A percentile compares a stretch with the other conserved stretches of the same genome.
Evolutionary conservation across 1,139 yeast species (phyloP).

Genomic region (Yamadazyma kanchanaburiensis): DNA sequence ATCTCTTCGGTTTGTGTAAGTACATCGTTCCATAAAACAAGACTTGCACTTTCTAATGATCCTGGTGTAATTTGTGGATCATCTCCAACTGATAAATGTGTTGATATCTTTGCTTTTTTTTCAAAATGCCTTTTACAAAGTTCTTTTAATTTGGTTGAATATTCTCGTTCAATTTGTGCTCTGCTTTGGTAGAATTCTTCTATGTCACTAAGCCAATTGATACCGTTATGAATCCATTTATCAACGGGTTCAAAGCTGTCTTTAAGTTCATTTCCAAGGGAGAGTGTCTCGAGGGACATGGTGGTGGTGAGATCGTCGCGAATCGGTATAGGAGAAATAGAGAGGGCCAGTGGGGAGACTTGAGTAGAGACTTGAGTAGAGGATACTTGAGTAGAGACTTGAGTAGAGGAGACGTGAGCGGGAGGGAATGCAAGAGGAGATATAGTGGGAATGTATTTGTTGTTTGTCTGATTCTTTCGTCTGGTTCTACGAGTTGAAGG

Average conservation of each 20-base stretch:
- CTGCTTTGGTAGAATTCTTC: slow-evolving; percentile 84
- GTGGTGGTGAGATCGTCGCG: not conserved
- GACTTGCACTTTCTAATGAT: slow-evolving; percentile 84
- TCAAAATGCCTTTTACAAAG: slow-evolving; percentile 70
- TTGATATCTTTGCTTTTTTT: slow-evolving; percentile 67
- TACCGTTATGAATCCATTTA: slow-evolving; percentile 73
- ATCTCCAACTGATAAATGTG: slow-evolving; percentile 83
- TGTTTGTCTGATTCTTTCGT: too few species aligned
- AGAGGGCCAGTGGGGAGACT: slow-evolving; percentile 2
- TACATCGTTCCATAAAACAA: slow-evolving; percentile 93
- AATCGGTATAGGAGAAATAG: slow-evolving; percentile 1
- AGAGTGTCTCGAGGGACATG: slow-evolving; percentile 17
- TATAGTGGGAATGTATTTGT: too few species aligned
- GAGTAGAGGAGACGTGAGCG: too few species aligned
- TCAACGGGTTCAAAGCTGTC: slow-evolving; percentile 77
- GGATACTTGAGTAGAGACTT: slow-evolving; percentile 2
- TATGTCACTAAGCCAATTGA: slow-evolving; percentile 73
- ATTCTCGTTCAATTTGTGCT: slow-evolving; percentile 77
- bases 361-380: not conserved
- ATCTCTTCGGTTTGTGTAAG: slow-evolving; percentile 80
- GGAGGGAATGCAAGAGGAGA: too few species aligned
- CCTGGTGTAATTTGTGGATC: slow-evolving; percentile 92
- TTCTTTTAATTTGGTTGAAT: slow-evolving; percentile 62
- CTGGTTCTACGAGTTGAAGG: too few species aligned
- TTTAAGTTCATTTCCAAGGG: slow-evolving; percentile 68